Percentiles rank a stretch among this genome's conserved stretches.
phyloP scores from a whole-genome alignment of 305 asterid genomes.

The Rubia peregrina region DNA sequence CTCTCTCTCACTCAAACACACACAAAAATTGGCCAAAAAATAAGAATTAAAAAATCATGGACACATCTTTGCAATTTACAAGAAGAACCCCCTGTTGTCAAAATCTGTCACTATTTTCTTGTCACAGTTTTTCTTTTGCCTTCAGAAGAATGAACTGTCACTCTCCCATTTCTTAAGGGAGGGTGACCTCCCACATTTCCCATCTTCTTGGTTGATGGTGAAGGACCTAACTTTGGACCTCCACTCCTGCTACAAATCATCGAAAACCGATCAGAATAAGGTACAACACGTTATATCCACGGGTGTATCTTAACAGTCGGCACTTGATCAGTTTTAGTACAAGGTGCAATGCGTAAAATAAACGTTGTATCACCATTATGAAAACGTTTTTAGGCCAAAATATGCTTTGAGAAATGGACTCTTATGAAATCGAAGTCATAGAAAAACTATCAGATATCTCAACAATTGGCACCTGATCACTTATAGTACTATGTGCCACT shows the following conservation, averaged over 20 bases:
- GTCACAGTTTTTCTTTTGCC: slow-evolving; percentile 56
- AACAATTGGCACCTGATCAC: too few relatives aligned
- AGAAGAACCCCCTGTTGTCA: neutral
- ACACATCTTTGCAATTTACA: slow-evolving; percentile 16
- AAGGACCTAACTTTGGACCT: slow-evolving; percentile 51
- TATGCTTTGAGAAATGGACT: too few relatives aligned
- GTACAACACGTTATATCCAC: too few relatives aligned
- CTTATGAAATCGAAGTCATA: too few relatives aligned
- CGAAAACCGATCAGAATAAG: neutral
- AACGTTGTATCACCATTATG: too few relatives aligned
- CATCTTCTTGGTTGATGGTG: slow-evolving; percentile 56
- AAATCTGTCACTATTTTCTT: slow-evolving; percentile 44
- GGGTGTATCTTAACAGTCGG: too few relatives aligned
- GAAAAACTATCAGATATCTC: too few relatives aligned
- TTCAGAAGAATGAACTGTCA: slow-evolving; percentile 30
- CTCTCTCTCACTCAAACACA: slow-evolving; percentile 8
- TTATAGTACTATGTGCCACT: too few relatives aligned
- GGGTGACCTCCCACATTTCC: slow-evolving; percentile 34
- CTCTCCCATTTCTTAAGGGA: slow-evolving; percentile 43
- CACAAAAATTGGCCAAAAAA: slow-evolving; percentile 1
- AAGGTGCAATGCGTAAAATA: too few relatives aligned
- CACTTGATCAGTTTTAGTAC: too few relatives aligned
- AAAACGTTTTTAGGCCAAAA: too few relatives aligned
- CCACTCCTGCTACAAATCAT: slow-evolving; percentile 36
- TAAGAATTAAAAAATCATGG: slow-evolving; percentile 18